Evolutionary conservation across 441 rosid genomes (phyloP).

Genomic region (Eutrema salsugineum): DNA sequence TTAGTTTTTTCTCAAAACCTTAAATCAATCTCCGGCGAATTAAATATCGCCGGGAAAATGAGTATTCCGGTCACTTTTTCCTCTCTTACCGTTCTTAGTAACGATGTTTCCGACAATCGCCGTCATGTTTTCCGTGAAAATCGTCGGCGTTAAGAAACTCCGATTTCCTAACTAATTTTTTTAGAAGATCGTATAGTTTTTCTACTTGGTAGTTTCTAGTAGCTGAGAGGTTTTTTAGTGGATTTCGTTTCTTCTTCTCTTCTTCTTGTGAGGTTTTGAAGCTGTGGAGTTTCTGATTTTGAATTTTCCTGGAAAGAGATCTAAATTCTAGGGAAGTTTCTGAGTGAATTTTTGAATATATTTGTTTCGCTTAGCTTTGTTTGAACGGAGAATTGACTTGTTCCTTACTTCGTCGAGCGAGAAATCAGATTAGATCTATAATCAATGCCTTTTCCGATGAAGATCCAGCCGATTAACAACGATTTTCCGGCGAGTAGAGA

Average conservation of each 20-base stretch:
- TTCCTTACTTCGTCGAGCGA: not conserved
- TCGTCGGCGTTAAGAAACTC: constrained; percentile 34
- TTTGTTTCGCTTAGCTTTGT: not conserved
- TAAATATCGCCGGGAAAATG: constrained; percentile 40
- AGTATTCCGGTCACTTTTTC: constrained; percentile 30
- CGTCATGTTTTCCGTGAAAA: constrained; percentile 60
- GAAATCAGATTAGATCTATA: not conserved
- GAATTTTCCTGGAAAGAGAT: not conserved
- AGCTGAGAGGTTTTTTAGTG: constrained; percentile 11
- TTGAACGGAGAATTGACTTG: not conserved
- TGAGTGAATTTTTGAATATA: not conserved
- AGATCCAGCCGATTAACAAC: constrained; percentile 76
- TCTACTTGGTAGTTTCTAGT: not conserved
- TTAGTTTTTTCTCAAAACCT: not conserved
- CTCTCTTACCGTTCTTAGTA: constrained; percentile 29
- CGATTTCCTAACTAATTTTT: not conserved
- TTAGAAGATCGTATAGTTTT: not conserved
- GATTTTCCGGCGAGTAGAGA: constrained; percentile 38
- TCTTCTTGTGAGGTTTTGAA: not conserved
- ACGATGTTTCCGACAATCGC: constrained; percentile 47
- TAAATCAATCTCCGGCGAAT: constrained; percentile 11
- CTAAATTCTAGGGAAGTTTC: not conserved
- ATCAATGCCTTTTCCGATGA: constrained; percentile 46
- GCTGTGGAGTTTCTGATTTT: not conserved
- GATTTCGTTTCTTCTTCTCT: not conserved